Evolutionary conservation across 1,284 basidiomycete species (phyloP), one percentile per base, ranked within the genome.

Genomic region (Rhodotorula sp.): DNA sequence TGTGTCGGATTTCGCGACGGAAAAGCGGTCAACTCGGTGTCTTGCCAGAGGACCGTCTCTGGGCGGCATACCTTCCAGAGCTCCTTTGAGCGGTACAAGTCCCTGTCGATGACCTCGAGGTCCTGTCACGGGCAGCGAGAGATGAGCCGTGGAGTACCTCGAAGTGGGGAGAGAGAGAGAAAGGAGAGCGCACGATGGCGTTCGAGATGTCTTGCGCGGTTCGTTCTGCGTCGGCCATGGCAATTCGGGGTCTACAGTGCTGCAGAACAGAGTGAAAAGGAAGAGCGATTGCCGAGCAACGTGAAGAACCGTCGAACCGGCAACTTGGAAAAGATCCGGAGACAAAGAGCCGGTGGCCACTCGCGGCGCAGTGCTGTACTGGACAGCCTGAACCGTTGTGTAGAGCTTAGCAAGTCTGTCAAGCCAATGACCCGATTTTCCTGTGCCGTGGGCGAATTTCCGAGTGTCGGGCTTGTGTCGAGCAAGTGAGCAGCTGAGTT

Each of bases 81-180:
- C 1, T 87, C 87, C 77, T 87, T 89, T 0, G 90, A 91, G 48
- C 89, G 87, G 80, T 75, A 80, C 62, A 92, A 81, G 79, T 90
- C 89, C 58, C 85, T 83, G 76, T 92, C 91, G n/a, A 92, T 84
- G 72, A 87, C 85, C 79, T 92, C 91, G n/a, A 92, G 86, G 72
- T 70, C 58, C 75, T 76, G 73, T 29, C n/a, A 10, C 14, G 54
- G 16, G n/a, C 14, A n/a, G n/a, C 14, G 48, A 12, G 10, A 49
- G 10, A 29, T 43, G 34, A 46, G 49, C n/a, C 10, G 26, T 29
- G 8, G 21, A 10, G 21, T 7, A 49, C 29, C 39, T 21, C 48
- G 15, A 26, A 54, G 49, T n/a, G n/a, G 12, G 20, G 60, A 12
- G 15, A 3, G n/a, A 3, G n/a, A 8, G 48, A 39, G 49, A 18